These are phyloP conservation scores for Mallotus japonicus DNA, from an alignment of 441 rosid genomes.

Conservation along the genomic window DNA sequence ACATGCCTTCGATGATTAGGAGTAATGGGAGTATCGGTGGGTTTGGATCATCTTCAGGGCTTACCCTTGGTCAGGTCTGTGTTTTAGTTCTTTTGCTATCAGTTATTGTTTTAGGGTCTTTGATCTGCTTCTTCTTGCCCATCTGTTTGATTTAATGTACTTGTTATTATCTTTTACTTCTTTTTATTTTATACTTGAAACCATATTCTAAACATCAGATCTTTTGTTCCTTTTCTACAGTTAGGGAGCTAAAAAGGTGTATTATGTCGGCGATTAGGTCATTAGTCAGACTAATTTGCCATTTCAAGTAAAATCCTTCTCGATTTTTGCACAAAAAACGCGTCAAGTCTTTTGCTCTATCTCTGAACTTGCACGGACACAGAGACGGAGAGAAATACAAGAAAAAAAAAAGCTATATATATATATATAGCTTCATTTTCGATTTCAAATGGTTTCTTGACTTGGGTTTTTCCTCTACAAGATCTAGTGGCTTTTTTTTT, in stretches of 20 bases:
- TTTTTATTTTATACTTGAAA: neutral
- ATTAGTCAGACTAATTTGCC: slow-evolving; percentile 23
- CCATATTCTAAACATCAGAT: neutral
- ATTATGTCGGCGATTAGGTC: slow-evolving; percentile 24
- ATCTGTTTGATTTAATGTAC: slow-evolving; percentile 9
- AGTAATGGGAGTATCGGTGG: slow-evolving; percentile 39
- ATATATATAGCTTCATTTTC: too few species aligned
- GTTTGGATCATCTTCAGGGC: slow-evolving; percentile 52
- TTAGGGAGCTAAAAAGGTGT: slow-evolving; percentile 15
- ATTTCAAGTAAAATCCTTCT: slow-evolving; percentile 46
- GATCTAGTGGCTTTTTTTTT: neutral
- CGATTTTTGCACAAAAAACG: slow-evolving; percentile 43
- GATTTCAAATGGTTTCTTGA: neutral
- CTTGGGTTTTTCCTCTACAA: neutral
- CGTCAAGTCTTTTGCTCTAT: slow-evolving; percentile 22
- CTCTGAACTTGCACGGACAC: neutral
- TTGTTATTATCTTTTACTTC: neutral
- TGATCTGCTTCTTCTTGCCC: neutral
- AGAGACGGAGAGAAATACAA: neutral
- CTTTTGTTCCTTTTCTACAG: slow-evolving; percentile 12
- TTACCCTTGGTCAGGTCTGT: slow-evolving; percentile 51
- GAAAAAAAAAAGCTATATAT: too few species aligned
- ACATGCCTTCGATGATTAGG: slow-evolving; percentile 50
- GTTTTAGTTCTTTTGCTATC: neutral
- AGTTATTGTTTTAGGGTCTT: neutral